Conservation (phyloP, 371 early-diverging fungal species). For the Circinella minor region DNA sequence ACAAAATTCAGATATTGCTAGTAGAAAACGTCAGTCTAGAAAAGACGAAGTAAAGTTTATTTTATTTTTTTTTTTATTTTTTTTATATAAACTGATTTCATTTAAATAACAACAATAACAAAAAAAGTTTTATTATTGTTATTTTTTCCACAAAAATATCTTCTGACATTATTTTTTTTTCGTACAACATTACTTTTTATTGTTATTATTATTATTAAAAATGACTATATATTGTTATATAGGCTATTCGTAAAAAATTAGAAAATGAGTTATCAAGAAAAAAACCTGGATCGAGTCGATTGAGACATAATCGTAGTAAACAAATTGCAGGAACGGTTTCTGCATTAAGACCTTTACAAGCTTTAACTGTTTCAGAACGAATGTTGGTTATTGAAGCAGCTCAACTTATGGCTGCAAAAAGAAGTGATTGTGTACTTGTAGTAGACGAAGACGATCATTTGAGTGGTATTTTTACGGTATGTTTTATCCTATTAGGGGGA, state of each 20-base stretch:
- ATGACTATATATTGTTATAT: not conserved
- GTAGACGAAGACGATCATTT: slow-evolving; percentile 92
- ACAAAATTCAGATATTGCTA: slow-evolving; percentile 1
- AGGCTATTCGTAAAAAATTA: slow-evolving; percentile 70
- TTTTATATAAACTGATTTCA: not conserved
- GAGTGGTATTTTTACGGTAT: slow-evolving; percentile 91
- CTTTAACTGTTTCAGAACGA: slow-evolving; percentile 88
- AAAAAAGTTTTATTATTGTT: too few relatives aligned
- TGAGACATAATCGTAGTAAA: slow-evolving; percentile 33
- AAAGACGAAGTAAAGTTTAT: slow-evolving; percentile 1
- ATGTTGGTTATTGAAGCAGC: slow-evolving; percentile 92
- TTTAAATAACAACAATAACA: too few relatives aligned
- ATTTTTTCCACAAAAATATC: too few relatives aligned
- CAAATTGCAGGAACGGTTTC: slow-evolving; percentile 85
- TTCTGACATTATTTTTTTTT: not conserved
- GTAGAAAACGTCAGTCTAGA: slow-evolving; percentile 4
- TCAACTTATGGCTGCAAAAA: slow-evolving; percentile 97
- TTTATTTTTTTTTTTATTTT: not conserved
- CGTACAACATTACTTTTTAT: not conserved
- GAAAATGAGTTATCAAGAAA: slow-evolving; percentile 77
- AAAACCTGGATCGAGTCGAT: slow-evolving; percentile 41
- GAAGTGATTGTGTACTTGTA: slow-evolving; percentile 93
- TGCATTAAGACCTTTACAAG: slow-evolving; percentile 83
- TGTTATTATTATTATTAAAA: not conserved
- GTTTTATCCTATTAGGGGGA: not conserved